phyloP scores from a whole-genome alignment of 2,329 filamentous ascomycete genomes.

The Paracorniculantispora psalliotae region DNA sequence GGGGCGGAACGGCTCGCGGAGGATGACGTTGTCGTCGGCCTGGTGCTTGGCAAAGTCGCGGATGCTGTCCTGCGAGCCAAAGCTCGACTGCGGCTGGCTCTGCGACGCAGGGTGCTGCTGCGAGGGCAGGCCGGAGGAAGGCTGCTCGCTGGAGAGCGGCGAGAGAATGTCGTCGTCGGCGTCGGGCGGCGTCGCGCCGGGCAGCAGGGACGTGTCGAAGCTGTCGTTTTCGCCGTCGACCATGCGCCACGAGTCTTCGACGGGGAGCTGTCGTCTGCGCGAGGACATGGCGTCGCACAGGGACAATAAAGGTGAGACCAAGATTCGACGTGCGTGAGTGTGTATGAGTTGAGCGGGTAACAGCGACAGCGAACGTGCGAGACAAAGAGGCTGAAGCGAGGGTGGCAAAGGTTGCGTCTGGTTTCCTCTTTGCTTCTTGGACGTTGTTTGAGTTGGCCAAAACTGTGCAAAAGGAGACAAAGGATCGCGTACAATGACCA shows the following conservation, averaged over 20 bases:
- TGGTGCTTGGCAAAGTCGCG: slow-evolving; percentile 48
- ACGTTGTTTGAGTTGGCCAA: not conserved
- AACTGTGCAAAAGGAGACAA: not conserved
- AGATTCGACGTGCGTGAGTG: too few relatives aligned
- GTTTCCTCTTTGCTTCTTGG: not conserved
- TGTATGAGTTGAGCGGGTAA: not conserved
- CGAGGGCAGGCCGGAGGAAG: slow-evolving; percentile 37
- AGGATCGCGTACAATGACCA: not conserved
- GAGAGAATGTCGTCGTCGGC: slow-evolving; percentile 34
- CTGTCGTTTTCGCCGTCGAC: slow-evolving; percentile 58
- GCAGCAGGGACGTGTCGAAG: slow-evolving; percentile 52
- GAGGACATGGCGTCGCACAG: slow-evolving; percentile 9
- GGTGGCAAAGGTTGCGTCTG: not conserved
- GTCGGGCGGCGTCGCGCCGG: slow-evolving; percentile 33
- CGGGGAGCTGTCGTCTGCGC: slow-evolving; percentile 24
- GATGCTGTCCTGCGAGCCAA: slow-evolving; percentile 51
- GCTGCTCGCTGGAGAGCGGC: slow-evolving; percentile 34
- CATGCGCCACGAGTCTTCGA: slow-evolving; percentile 56
- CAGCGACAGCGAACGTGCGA: not conserved
- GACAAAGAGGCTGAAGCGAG: not conserved
- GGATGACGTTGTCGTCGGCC: slow-evolving; percentile 51
- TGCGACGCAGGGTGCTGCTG: slow-evolving; percentile 32
- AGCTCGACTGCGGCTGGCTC: slow-evolving; percentile 30
- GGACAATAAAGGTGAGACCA: too few relatives aligned
- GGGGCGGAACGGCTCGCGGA: slow-evolving; percentile 51